phyloP scores from a whole-genome alignment of 495 filamentous ascomycete species.

The Annulohypoxylon maeteangense region DNA sequence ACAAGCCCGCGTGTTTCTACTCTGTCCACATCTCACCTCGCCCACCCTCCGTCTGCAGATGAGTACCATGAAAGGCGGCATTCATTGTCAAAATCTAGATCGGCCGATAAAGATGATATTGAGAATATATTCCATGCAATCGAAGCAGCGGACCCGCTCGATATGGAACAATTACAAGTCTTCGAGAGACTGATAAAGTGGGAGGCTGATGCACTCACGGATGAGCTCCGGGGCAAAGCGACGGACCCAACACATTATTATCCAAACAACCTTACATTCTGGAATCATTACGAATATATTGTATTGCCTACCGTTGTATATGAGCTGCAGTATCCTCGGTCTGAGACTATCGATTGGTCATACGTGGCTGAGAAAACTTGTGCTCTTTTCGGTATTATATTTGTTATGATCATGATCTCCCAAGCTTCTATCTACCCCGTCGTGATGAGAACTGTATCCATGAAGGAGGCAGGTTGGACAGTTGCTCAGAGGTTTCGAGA shows the following conservation, averaged over 20 bases:
- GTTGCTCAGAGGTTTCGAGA: slow-evolving; percentile 67
- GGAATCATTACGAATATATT: slow-evolving; percentile 76
- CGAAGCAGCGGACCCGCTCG: slow-evolving; percentile 65
- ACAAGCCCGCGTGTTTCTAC: slow-evolving; percentile 49
- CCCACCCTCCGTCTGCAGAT: slow-evolving; percentile 49
- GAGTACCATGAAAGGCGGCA: slow-evolving; percentile 57
- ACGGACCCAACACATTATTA: slow-evolving; percentile 58
- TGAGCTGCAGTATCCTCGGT: slow-evolving; percentile 79
- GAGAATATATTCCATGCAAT: slow-evolving; percentile 65
- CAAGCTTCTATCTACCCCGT: slow-evolving; percentile 72
- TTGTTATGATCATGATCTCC: slow-evolving; percentile 69
- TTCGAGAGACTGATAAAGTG: slow-evolving; percentile 68
- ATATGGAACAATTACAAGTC: slow-evolving; percentile 66
- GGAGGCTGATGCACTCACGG: slow-evolving; percentile 69
- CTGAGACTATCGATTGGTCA: slow-evolving; percentile 72
- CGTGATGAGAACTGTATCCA: slow-evolving; percentile 69
- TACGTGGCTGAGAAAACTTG: slow-evolving; percentile 76
- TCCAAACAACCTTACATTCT: slow-evolving; percentile 72
- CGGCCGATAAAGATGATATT: slow-evolving; percentile 58
- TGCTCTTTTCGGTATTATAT: slow-evolving; percentile 74
- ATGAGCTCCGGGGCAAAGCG: slow-evolving; percentile 71
- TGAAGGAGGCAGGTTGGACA: slow-evolving; percentile 71
- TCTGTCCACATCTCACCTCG: slow-evolving; percentile 53
- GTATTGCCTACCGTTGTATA: slow-evolving; percentile 79
- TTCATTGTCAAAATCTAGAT: slow-evolving; percentile 48